A percentile compares a stretch with the other conserved stretches of the same genome.
These are phyloP conservation scores for Pelargonium nanum DNA, from an alignment of 345 rosid species.

Conservation along the genomic window DNA sequence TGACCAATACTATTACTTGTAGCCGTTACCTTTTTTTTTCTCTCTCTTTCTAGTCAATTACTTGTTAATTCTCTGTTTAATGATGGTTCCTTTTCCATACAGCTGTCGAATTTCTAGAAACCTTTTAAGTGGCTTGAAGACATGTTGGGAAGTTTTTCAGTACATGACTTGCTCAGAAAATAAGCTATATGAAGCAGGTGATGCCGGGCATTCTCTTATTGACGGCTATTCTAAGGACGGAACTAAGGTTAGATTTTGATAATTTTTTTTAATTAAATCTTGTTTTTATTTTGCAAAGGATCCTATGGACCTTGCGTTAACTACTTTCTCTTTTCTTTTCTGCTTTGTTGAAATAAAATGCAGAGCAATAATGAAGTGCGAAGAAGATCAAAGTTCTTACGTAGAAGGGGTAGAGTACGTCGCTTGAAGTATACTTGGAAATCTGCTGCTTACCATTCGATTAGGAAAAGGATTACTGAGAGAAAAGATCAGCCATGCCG, in stretches of 20 bases:
- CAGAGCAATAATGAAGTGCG: slow-evolving; percentile 74
- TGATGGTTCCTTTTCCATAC: slow-evolving; percentile 12
- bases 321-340: background rate
- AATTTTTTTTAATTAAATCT: no score
- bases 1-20: no score
- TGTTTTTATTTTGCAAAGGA: no score
- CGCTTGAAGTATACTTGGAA: slow-evolving; percentile 99
- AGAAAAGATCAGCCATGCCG: slow-evolving; percentile 98
- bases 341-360: slow-evolving; percentile 8
- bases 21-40: no score
- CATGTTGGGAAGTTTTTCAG: slow-evolving; percentile 84
- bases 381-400: slow-evolving; percentile 88
- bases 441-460: slow-evolving; percentile 96
- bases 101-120: slow-evolving; percentile 93
- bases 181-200: slow-evolving; percentile 47
- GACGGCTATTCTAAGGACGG: slow-evolving; percentile 86
- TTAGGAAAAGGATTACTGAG: slow-evolving; percentile 80
- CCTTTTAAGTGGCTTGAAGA: slow-evolving; percentile 81
- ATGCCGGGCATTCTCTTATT: slow-evolving; percentile 51
- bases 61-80: slow-evolving; percentile 7
- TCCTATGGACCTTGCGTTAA: background rate
- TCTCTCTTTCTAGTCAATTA: background rate
- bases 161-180: slow-evolving; percentile 68
- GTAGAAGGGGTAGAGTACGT: slow-evolving; percentile 93
- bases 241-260: slow-evolving; percentile 54